phyloP scores from a whole-genome alignment of 1,284 basidiomycete genomes.

The Amylostereum areolatum region DNA sequence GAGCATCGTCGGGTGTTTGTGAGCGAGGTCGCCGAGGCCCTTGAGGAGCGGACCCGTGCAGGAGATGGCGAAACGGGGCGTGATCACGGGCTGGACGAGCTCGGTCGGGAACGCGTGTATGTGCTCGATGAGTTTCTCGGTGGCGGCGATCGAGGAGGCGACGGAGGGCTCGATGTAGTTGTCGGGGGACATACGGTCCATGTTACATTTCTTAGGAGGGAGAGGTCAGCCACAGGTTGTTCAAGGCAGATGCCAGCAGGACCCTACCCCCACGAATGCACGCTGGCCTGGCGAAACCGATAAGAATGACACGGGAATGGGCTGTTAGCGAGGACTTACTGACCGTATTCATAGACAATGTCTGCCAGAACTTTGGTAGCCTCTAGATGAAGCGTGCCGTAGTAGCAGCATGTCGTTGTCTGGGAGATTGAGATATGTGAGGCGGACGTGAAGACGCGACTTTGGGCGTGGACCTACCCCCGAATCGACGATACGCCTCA shows the following conservation, averaged over 20 bases:
- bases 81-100: slow-evolving; percentile 86
- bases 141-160: slow-evolving; percentile 52
- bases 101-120: slow-evolving; percentile 49
- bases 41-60: slow-evolving; percentile 73
- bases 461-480: slow-evolving; percentile 50
- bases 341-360: slow-evolving; percentile 62
- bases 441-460: neutral
- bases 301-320: slow-evolving; percentile 1
- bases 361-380: slow-evolving; percentile 80
- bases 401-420: slow-evolving; percentile 95
- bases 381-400: slow-evolving; percentile 79
- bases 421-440: slow-evolving; percentile 23
- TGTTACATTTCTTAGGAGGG: slow-evolving; percentile 80
- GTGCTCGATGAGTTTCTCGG: slow-evolving; percentile 62
- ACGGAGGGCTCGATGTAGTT: slow-evolving; percentile 70
- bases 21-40: slow-evolving; percentile 57
- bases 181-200: slow-evolving; percentile 74
- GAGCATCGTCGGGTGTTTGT: slow-evolving; percentile 50
- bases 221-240: slow-evolving; percentile 1
- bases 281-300: slow-evolving; percentile 61
- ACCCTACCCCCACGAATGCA: slow-evolving; percentile 74
- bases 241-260: neutral
- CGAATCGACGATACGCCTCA: slow-evolving; percentile 67
- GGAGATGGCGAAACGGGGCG: slow-evolving; percentile 94
- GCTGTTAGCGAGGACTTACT: slow-evolving; percentile 11